Evolutionary conservation across 1,139 yeast genomes (phyloP).

Genomic region (Magnusiomyces sp.): DNA sequence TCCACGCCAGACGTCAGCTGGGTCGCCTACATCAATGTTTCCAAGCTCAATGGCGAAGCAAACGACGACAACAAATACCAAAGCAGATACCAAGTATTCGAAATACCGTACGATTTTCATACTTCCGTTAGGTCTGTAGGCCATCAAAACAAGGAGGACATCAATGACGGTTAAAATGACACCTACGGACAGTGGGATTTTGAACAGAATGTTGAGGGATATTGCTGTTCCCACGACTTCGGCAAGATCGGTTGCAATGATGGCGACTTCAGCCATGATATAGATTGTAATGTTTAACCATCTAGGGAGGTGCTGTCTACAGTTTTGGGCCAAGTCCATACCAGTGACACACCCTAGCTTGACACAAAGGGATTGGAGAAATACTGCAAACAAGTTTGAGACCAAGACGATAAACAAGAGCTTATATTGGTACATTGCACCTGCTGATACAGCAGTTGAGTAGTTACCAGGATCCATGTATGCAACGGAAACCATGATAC

Average conservation of each 20-base stretch:
- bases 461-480: conserved; percentile 85
- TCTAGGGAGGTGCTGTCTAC: conserved; percentile 52
- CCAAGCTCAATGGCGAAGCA: conserved; percentile 66
- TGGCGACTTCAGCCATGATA: conserved; percentile 69
- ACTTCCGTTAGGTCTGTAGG: conserved; percentile 64
- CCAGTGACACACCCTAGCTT: conserved; percentile 79
- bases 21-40: conserved; percentile 40
- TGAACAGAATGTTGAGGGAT: conserved; percentile 61
- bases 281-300: conserved; percentile 53
- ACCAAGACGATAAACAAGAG: conserved; percentile 57
- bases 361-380: conserved; percentile 62
- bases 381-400: conserved; percentile 65
- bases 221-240: conserved; percentile 87
- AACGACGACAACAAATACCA: conserved; percentile 61
- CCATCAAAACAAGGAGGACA: conserved; percentile 63
- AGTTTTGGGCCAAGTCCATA: conserved; percentile 61
- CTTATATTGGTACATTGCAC: conserved; percentile 57
- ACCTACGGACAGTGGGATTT: conserved; percentile 71
- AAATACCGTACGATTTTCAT: conserved; percentile 55
- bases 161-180: conserved; percentile 64
- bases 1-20: conserved; percentile 55
- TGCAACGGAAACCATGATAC: conserved; percentile 67
- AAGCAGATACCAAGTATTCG: conserved; percentile 55
- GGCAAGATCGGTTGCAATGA: conserved; percentile 77
- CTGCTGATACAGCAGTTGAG: conserved; percentile 71